Evolutionary conservation across 345 rosid genomes (phyloP).

Genomic region (Draba incana): DNA sequence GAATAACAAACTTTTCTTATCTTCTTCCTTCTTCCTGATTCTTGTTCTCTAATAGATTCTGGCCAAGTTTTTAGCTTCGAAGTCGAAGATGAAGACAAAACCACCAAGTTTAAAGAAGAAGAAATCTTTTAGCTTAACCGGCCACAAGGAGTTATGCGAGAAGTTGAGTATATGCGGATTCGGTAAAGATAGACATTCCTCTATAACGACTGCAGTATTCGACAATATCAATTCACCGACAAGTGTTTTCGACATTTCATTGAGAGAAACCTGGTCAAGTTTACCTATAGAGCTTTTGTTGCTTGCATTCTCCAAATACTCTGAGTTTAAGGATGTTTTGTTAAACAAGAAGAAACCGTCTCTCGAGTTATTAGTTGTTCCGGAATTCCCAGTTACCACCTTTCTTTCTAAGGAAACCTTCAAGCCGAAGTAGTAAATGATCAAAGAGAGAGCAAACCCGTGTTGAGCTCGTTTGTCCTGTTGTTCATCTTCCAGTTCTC

Average conservation of each 20-base stretch:
- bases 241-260: slow-evolving; percentile 57
- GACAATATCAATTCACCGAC: slow-evolving; percentile 53
- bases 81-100: slow-evolving; percentile 41
- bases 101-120: slow-evolving; percentile 25
- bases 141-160: slow-evolving; percentile 57
- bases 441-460: slow-evolving; percentile 46
- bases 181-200: slow-evolving; percentile 48
- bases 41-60: no score
- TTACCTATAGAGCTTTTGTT: slow-evolving; percentile 60
- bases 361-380: slow-evolving; percentile 66
- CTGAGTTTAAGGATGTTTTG: slow-evolving; percentile 52
- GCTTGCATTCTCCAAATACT: slow-evolving; percentile 64
- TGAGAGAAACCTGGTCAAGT: slow-evolving; percentile 59
- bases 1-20: no score
- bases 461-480: slow-evolving; percentile 63
- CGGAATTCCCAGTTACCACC: slow-evolving; percentile 67
- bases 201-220: slow-evolving; percentile 48
- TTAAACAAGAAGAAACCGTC: slow-evolving; percentile 46
- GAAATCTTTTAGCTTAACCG: slow-evolving; percentile 37
- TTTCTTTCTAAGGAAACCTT: slow-evolving; percentile 58
- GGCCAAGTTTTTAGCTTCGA: slow-evolving; percentile 43
- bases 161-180: slow-evolving; percentile 56
- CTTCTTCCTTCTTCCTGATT: no score
- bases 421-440: slow-evolving; percentile 60
- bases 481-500: slow-evolving; percentile 62